A percentile compares a stretch with the other conserved stretches of the same genome.
Conservation (phyloP, 192 early-diverging fungal species). For the Pilobolus umbonatus region DNA sequence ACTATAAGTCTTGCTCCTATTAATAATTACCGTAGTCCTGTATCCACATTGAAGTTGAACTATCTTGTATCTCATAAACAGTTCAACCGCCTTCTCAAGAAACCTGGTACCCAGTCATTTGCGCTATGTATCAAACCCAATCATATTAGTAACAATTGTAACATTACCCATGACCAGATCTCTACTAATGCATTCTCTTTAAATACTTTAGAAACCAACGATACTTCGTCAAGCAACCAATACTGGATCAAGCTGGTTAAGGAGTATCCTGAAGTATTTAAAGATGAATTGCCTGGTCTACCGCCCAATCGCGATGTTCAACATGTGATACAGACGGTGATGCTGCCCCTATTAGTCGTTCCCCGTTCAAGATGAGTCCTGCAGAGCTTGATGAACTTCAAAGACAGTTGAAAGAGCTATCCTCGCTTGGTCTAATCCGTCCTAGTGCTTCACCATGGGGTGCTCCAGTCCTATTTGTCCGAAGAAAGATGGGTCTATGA, state of each 20-base stretch:
- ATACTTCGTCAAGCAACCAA: too few relatives aligned
- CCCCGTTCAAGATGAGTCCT: conserved; percentile 23
- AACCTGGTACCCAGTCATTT: not conserved
- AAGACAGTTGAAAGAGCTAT: conserved; percentile 11
- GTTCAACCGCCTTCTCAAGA: not conserved
- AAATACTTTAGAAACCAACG: too few relatives aligned
- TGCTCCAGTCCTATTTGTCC: conserved; percentile 17
- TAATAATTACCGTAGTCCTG: too few relatives aligned
- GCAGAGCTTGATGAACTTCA: conserved; percentile 7
- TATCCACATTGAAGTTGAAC: too few relatives aligned
- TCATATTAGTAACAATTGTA: not conserved
- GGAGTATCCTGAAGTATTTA: conserved; percentile 26
- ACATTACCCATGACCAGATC: not conserved
- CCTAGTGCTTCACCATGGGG: conserved; percentile 19
- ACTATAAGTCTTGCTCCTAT: too few relatives aligned
- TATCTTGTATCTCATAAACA: not conserved
- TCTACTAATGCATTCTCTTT: too few relatives aligned
- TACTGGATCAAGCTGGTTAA: not conserved
- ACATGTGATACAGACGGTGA: conserved; percentile 23
- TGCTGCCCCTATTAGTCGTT: conserved; percentile 8
- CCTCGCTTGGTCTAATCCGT: not conserved
- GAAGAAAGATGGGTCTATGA: conserved; percentile 40
- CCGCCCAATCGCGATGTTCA: conserved; percentile 20
- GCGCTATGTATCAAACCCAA: not conserved
- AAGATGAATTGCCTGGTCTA: conserved; percentile 15